phyloP scores from a whole-genome alignment of 1,139 yeast species.

The Taphrina wiesneri region DNA sequence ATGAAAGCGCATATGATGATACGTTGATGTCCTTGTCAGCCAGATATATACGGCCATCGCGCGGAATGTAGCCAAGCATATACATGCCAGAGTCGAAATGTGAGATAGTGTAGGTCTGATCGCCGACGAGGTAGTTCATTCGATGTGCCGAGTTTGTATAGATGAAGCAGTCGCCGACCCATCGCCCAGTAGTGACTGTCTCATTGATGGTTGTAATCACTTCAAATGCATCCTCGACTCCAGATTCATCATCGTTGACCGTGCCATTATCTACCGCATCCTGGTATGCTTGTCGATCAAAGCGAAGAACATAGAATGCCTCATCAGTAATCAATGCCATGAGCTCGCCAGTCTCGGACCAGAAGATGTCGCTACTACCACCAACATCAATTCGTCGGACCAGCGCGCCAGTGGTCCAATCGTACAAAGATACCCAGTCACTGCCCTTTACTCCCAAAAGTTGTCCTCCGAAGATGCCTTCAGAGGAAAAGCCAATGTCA shows the following conservation, averaged over 20 bases:
- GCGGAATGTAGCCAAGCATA: constrained; percentile 82
- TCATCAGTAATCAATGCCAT: constrained; percentile 75
- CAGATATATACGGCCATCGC: constrained; percentile 85
- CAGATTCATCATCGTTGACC: constrained; percentile 73
- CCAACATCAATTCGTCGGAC: constrained; percentile 85
- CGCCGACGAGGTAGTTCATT: constrained; percentile 92
- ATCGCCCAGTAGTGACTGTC: constrained; percentile 79
- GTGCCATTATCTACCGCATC: constrained; percentile 60
- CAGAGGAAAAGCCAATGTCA: constrained; percentile 62
- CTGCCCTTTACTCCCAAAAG: constrained; percentile 70
- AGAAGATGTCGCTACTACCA: constrained; percentile 62
- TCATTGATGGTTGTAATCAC: constrained; percentile 82
- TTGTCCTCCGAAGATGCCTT: constrained; percentile 81
- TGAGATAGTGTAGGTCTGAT: constrained; percentile 85
- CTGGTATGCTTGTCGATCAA: constrained; percentile 65
- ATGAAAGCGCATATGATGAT: constrained; percentile 75
- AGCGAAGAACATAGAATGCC: constrained; percentile 77
- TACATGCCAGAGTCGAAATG: constrained; percentile 90
- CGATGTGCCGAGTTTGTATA: constrained; percentile 85
- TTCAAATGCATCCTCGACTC: constrained; percentile 82
- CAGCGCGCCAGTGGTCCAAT: constrained; percentile 84
- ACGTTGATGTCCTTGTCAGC: constrained; percentile 88
- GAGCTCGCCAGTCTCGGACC: constrained; percentile 94
- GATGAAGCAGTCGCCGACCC: constrained; percentile 96
- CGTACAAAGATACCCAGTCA: constrained; percentile 81